phyloP scores from a whole-genome alignment of 2,329 filamentous ascomycete genomes.

The Fusarium redolens region DNA sequence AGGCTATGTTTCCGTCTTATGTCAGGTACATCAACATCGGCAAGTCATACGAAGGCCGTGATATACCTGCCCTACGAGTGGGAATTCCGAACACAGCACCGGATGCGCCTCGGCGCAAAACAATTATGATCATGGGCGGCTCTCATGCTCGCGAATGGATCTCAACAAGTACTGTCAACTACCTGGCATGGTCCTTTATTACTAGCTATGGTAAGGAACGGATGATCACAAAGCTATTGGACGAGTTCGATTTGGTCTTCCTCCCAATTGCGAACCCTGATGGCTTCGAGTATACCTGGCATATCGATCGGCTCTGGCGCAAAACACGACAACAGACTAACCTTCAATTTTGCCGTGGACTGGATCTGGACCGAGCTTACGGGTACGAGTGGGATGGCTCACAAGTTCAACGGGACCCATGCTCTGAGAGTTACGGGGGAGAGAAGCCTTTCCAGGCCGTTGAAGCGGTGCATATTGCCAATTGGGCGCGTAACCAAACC shows the following conservation, averaged over 20 bases:
- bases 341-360: slow-evolving; percentile 83
- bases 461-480: slow-evolving; percentile 79
- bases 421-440: slow-evolving; percentile 90
- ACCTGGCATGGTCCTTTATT: slow-evolving; percentile 88
- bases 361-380: slow-evolving; percentile 91
- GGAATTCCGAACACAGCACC: slow-evolving; percentile 65
- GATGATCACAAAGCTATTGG: slow-evolving; percentile 79
- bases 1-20: slow-evolving; percentile 88
- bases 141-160: slow-evolving; percentile 98
- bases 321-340: slow-evolving; percentile 90
- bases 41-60: slow-evolving; percentile 86
- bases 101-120: slow-evolving; percentile 69
- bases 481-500: slow-evolving; percentile 87
- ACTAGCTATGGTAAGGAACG: slow-evolving; percentile 80
- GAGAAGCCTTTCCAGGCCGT: slow-evolving; percentile 84
- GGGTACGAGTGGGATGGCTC: slow-evolving; percentile 84
- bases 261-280: slow-evolving; percentile 93
- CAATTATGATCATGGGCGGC: slow-evolving; percentile 84
- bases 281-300: slow-evolving; percentile 94
- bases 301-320: slow-evolving; percentile 90
- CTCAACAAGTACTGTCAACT: slow-evolving; percentile 89
- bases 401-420: slow-evolving; percentile 77
- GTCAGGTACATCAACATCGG: slow-evolving; percentile 81
- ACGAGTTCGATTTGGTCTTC: slow-evolving; percentile 88
- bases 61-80: slow-evolving; percentile 84